Percentiles rank a stretch among this genome's conserved stretches.
Conservation (phyloP, 345 rosid genomes). For the Tarenaya hassleriana region DNA sequence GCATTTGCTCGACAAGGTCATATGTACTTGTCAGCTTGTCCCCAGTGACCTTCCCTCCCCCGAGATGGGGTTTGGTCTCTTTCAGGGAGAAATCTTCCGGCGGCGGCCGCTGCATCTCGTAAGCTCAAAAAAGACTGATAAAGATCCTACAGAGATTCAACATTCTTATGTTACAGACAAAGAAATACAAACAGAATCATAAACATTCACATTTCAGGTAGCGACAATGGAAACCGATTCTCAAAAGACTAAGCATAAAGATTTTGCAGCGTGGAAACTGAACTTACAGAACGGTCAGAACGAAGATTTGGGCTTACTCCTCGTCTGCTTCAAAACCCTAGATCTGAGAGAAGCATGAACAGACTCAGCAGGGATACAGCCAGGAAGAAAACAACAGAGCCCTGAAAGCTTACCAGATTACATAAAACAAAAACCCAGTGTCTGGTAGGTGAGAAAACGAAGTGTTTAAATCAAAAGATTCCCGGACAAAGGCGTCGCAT, state of each 20-base stretch:
- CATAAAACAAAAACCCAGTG: neutral
- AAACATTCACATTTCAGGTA: conserved; percentile 10
- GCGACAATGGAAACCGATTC: conserved; percentile 15
- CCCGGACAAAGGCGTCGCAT: conserved; percentile 21
- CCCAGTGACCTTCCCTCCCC: conserved; percentile 64
- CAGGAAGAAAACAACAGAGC: too few relatives aligned
- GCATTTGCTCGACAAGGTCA: conserved; percentile 96
- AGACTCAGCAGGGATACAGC: too few relatives aligned
- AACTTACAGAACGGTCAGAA: conserved; percentile 16
- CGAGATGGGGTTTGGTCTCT: conserved; percentile 88
- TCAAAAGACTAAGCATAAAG: too few relatives aligned
- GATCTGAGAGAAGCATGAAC: conserved; percentile 54
- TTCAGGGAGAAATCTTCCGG: conserved; percentile 66
- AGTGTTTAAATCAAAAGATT: conserved; percentile 6
- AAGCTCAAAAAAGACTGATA: conserved; percentile 13
- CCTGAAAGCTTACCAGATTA: too few relatives aligned
- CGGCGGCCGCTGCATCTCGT: conserved; percentile 71
- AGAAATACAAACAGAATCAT: neutral
- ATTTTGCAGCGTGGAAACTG: too few relatives aligned
- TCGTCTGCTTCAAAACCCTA: conserved; percentile 32
- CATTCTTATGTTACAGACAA: too few relatives aligned
- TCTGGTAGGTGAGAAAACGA: conserved; percentile 25
- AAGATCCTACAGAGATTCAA: conserved; percentile 9
- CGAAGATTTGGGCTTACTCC: conserved; percentile 2
- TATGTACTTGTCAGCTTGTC: conserved; percentile 85